Evolutionary conservation across 768 basidiomycete genomes (phyloP).

Genomic region (Mrakia hoshinonis): DNA sequence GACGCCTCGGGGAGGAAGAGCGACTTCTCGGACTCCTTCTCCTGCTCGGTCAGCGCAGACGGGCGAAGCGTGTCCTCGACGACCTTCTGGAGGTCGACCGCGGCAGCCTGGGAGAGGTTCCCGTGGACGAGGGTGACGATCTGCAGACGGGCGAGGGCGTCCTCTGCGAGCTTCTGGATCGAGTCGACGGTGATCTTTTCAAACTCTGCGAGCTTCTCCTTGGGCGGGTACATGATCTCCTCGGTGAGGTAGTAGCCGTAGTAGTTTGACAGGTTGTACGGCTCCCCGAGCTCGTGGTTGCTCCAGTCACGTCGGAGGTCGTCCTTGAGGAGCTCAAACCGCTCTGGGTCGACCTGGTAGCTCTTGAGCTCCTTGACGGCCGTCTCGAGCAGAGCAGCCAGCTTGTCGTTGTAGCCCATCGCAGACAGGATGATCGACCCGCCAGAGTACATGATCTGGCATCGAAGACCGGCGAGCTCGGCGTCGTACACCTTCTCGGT

Average conservation of each 20-base stretch:
- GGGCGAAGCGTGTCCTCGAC: conserved; percentile 58
- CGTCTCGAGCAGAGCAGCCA: conserved; percentile 58
- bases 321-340: conserved; percentile 75
- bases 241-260: conserved; percentile 52
- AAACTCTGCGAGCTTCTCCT: conserved; percentile 69
- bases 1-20: conserved; percentile 65
- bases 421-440: conserved; percentile 62
- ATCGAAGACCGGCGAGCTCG: conserved; percentile 57
- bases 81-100: conserved; percentile 60
- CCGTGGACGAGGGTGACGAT: conserved; percentile 69
- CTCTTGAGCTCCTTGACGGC: conserved; percentile 61
- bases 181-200: conserved; percentile 60
- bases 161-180: conserved; percentile 53
- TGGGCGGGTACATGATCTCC: conserved; percentile 62
- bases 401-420: conserved; percentile 87
- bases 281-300: conserved; percentile 79
- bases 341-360: conserved; percentile 57
- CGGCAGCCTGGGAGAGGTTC: conserved; percentile 77
- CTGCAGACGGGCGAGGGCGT: conserved; percentile 57
- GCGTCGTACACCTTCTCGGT: conserved; percentile 79
- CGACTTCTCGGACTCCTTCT: conserved; percentile 48
- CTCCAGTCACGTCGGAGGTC: conserved; percentile 71
- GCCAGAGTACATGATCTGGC: conserved; percentile 43
- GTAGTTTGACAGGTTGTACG: conserved; percentile 69
- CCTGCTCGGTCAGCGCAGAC: conserved; percentile 50